Conservation (phyloP, 768 basidiomycete genomes). For the Pulveroboletus sp. region DNA sequence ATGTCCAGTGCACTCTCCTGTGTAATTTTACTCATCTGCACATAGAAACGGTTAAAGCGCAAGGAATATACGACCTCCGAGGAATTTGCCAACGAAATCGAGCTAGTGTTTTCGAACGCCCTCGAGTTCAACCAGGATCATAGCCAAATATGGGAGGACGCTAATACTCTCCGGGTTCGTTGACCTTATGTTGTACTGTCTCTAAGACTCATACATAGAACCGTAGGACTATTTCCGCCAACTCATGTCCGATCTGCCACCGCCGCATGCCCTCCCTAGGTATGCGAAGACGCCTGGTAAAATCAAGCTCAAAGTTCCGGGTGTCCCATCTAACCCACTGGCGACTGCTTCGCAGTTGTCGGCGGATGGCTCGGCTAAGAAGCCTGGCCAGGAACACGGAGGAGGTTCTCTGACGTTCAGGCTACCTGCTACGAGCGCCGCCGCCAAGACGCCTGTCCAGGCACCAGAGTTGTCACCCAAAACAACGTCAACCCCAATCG, state of each 20-base stretch:
- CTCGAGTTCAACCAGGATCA: constrained; percentile 84
- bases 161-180: constrained; percentile 58
- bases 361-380: constrained; percentile 12
- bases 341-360: constrained; percentile 12
- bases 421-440: constrained; percentile 19
- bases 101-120: constrained; percentile 88
- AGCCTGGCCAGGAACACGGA: constrained; percentile 15
- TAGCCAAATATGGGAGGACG: constrained; percentile 80
- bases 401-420: constrained; percentile 20
- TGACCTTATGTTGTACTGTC: neutral
- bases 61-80: constrained; percentile 67
- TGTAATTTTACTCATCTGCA: neutral
- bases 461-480: constrained; percentile 18
- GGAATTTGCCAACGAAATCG: constrained; percentile 82
- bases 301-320: constrained; percentile 70
- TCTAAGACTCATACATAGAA: constrained; percentile 8
- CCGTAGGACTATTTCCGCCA: constrained; percentile 66
- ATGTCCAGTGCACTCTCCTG: constrained; percentile 27
- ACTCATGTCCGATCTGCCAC: constrained; percentile 74
- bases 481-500: constrained; percentile 10
- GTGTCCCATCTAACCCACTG: constrained; percentile 21
- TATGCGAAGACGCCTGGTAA: constrained; percentile 58
- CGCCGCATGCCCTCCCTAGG: constrained; percentile 58
- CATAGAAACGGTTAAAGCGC: constrained; percentile 73
- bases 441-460: constrained; percentile 23